These are phyloP conservation scores for Fusarium denticulatum DNA, from an alignment of 2,329 filamentous ascomycete species.

Conservation along the genomic window DNA sequence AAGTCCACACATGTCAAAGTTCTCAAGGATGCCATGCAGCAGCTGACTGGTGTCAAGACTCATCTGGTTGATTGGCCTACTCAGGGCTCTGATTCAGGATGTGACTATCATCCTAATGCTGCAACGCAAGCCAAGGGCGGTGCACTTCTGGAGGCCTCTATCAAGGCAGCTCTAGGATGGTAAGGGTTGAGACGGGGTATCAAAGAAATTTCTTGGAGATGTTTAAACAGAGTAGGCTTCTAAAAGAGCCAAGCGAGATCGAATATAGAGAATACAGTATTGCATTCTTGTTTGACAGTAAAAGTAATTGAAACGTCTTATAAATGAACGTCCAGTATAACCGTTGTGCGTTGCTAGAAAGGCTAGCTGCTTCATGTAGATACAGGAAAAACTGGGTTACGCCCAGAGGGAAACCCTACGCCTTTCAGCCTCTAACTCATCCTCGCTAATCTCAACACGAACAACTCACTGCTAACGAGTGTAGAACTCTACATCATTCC, in stretches of 20 bases:
- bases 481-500: neutral
- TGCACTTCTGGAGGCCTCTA: constrained; percentile 43
- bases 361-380: neutral
- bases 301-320: neutral
- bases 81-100: constrained; percentile 53
- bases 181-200: neutral
- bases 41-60: constrained; percentile 45
- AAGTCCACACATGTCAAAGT: constrained; percentile 50
- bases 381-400: neutral
- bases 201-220: neutral
- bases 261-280: neutral
- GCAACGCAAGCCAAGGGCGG: constrained; percentile 49
- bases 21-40: constrained; percentile 47
- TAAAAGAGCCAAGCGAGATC: neutral
- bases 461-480: neutral
- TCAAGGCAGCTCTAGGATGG: constrained; percentile 30
- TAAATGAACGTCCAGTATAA: neutral
- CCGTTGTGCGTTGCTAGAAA: neutral
- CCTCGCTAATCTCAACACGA: neutral
- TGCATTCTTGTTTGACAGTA: neutral
- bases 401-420: neutral
- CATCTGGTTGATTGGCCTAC: constrained; percentile 55
- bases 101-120: constrained; percentile 55
- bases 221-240: neutral
- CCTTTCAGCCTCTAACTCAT: neutral